phyloP scores from a whole-genome alignment of 2,329 filamentous ascomycete species.

The Fusarium sp. region DNA sequence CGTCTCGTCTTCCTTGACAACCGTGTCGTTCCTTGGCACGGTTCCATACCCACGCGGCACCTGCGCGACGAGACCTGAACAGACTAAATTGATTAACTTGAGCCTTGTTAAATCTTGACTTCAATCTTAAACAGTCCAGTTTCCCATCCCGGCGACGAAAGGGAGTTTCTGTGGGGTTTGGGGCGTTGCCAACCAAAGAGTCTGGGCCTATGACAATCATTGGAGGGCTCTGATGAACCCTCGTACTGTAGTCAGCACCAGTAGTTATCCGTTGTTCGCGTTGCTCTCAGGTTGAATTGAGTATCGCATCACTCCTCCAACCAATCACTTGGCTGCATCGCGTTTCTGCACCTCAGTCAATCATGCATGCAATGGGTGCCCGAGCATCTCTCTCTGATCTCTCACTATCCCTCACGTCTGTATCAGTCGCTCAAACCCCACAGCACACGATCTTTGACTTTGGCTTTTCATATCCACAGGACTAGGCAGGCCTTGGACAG shows the following conservation, averaged over 20 bases:
- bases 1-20: constrained; percentile 32
- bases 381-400: constrained; percentile 12
- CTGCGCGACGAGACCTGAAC: constrained; percentile 28
- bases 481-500: constrained; percentile 34
- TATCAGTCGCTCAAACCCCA: constrained; percentile 13
- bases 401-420: constrained; percentile 22
- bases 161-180: constrained; percentile 29
- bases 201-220: constrained; percentile 25
- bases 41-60: constrained; percentile 31
- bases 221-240: constrained; percentile 20
- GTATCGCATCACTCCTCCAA: constrained; percentile 26
- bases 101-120: constrained; percentile 8
- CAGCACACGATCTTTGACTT: constrained; percentile 17
- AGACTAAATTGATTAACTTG: constrained; percentile 6
- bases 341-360: constrained; percentile 43
- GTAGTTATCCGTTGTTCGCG: constrained; percentile 26
- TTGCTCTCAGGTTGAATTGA: constrained; percentile 26
- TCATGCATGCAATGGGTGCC: constrained; percentile 47
- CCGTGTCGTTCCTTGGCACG: constrained; percentile 38
- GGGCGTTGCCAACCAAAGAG: constrained; percentile 21
- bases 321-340: constrained; percentile 39
- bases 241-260: constrained; percentile 20
- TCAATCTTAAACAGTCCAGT: constrained; percentile 21
- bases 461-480: constrained; percentile 28
- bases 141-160: constrained; percentile 31